Base-by-base conservation (phyloP, 352 stramenopile genomes). In the Phytophthora pini region DNA sequence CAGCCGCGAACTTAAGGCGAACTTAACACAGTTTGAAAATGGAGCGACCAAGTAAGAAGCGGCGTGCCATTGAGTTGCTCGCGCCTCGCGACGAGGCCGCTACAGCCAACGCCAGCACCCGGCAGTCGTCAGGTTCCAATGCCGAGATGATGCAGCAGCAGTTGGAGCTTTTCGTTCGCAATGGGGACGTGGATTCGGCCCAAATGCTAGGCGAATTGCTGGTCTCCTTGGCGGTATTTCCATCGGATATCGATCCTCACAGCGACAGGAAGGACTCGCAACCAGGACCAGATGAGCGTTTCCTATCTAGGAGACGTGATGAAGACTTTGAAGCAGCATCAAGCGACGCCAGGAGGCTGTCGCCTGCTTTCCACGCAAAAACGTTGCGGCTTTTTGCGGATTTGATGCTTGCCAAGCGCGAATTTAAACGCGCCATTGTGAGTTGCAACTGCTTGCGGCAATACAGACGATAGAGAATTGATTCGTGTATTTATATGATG, bases 371-470 rank as follows among this genome's bases (percentile, higher is more conserved):
- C 61, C 84, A 93, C 53, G 77, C 74, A 48, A 82, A 81, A 31
- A 87, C 69, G 15, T 74, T 80, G 44, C 57, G 65, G 11, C 68
- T 93, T 17, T 88, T 89, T 72, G 87, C 70, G 20, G 87, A 95
- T 59, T 62, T 92, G 57, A 74, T 95, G 49, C 41, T 83, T n/a
- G 61, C 59, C 34, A 92, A 88, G 49, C 72, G 73, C 43, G 87
- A 95, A 56, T 85, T 76, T 62, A 87, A 87, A 40, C 84, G 84
- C 47, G 87, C 87, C 12, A 84, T 93, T 65, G 87, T 95, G 57
- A 61, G 79, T 67, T 44, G 20, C 27, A 56, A 44, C 56, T 40
- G 8, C 1, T 1, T 24, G 29, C 17, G 15, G 5, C 12, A 9
- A 41, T 51, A 11, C 31, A 17, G 12, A 20, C 11, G 17, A 47